A percentile compares a stretch with the other conserved stretches of the same genome.
Evolutionary conservation across 2,329 filamentous ascomycete species (phyloP).

Genomic region (Fusarium fujikuroi): DNA sequence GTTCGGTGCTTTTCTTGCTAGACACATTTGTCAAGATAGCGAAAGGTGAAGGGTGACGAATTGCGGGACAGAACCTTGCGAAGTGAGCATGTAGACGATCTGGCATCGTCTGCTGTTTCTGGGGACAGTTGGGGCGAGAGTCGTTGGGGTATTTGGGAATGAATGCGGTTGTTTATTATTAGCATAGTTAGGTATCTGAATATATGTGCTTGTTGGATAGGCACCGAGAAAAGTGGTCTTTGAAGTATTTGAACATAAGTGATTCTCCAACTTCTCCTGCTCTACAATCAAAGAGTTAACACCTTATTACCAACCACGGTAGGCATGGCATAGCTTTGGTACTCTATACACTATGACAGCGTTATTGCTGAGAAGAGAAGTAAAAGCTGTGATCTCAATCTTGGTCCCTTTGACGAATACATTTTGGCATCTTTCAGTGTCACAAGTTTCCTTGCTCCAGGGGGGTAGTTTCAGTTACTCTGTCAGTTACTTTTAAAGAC

Average conservation of each 20-base stretch:
- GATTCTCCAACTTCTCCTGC: no score
- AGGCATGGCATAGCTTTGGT: neutral
- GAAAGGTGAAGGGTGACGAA: no score
- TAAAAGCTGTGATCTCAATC: neutral
- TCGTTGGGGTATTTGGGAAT: neutral
- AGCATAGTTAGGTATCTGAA: neutral
- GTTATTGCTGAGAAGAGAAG: neutral
- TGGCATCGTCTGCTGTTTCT: accelerated
- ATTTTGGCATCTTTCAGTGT: neutral
- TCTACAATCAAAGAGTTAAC: no score
- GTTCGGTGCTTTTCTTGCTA: neutral
- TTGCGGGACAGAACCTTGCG: no score
- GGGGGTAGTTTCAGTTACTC: neutral
- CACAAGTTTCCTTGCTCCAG: neutral
- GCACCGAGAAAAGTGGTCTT: neutral
- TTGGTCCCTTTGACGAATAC: neutral
- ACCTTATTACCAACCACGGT: neutral
- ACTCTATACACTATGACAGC: neutral
- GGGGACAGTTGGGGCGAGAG: no score
- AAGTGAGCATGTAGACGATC: no score
- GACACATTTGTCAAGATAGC: neutral
- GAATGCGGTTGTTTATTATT: no score
- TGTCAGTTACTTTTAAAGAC: neutral
- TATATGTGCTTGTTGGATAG: no score
- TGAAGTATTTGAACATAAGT: neutral